These are phyloP conservation scores for Piloderma croceum DNA, from an alignment of 768 basidiomycete species.

Conservation along the genomic window DNA sequence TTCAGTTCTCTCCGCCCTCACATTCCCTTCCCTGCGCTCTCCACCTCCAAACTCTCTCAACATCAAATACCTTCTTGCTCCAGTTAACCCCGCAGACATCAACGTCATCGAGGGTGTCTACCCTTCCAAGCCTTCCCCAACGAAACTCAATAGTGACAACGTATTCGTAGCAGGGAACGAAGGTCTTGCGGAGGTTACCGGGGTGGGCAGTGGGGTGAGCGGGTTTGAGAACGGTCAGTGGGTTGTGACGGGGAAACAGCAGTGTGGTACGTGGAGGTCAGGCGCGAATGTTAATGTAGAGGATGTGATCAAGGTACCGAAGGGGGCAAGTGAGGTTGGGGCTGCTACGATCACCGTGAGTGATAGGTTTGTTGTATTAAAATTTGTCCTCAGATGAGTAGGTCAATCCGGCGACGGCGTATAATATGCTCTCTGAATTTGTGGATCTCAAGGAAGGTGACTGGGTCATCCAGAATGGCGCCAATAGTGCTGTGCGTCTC, in stretches of 20 bases:
- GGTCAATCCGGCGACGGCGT: constrained; percentile 83
- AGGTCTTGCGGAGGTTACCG: constrained; percentile 61
- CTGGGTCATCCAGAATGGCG: constrained; percentile 83
- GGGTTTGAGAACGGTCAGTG: constrained; percentile 55
- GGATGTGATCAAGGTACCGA: constrained; percentile 60
- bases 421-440: constrained; percentile 75
- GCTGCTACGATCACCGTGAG: constrained; percentile 74
- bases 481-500: constrained; percentile 68
- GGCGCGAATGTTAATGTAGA: constrained; percentile 43
- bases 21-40: constrained; percentile 45
- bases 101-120: constrained; percentile 84
- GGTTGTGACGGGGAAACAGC: constrained; percentile 65
- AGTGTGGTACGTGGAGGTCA: constrained; percentile 74
- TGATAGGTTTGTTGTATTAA: constrained; percentile 2
- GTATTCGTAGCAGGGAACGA: constrained; percentile 73
- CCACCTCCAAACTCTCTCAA: constrained; percentile 58
- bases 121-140: constrained; percentile 51
- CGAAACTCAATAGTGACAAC: constrained; percentile 29
- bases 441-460: constrained; percentile 59
- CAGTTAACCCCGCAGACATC: constrained; percentile 78
- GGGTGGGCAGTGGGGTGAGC: constrained; percentile 50
- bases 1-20: constrained; percentile 49
- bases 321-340: constrained; percentile 44
- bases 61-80: constrained; percentile 61
- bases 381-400: constrained; percentile 17